phyloP scores from a whole-genome alignment of 2,329 filamentous ascomycete genomes.

The Colletotrichum noveboracense region DNA sequence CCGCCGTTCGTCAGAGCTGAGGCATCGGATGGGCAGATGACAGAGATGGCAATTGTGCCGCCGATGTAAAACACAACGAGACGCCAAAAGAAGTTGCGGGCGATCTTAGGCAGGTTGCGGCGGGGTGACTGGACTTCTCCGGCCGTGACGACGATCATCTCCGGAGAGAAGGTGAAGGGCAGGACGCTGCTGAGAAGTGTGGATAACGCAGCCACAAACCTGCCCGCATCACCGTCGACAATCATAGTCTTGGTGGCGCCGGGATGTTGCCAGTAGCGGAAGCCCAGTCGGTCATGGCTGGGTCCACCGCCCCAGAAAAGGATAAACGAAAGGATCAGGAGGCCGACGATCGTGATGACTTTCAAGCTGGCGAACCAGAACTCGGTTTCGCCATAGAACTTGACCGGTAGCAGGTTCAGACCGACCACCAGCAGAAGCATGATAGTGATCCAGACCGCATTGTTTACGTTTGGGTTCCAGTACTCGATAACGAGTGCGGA shows the following conservation, averaged over 20 bases:
- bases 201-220: not conserved
- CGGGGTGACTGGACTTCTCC: constrained; percentile 45
- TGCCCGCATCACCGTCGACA: constrained; percentile 23
- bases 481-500: constrained; percentile 24
- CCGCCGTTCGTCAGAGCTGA: constrained; percentile 36
- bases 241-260: not conserved
- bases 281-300: constrained; percentile 23
- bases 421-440: constrained; percentile 16
- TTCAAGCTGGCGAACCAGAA: constrained; percentile 62
- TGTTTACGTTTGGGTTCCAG: constrained; percentile 17
- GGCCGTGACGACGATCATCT: constrained; percentile 23
- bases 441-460: constrained; percentile 23
- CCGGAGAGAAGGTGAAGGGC: constrained; percentile 25
- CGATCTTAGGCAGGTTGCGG: constrained; percentile 36
- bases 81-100: constrained; percentile 28
- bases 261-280: constrained; percentile 12
- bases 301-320: constrained; percentile 22
- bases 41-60: constrained; percentile 55
- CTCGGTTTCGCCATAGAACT: constrained; percentile 60
- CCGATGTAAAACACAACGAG: constrained; percentile 48
- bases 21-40: constrained; percentile 59
- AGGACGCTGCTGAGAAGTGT: constrained; percentile 19
- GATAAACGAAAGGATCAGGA: constrained; percentile 65
- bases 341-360: constrained; percentile 58
- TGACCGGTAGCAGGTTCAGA: constrained; percentile 15